Evolutionary conservation across 2,329 filamentous ascomycete genomes (phyloP).

Genomic region (Dothideomycetes sp.): DNA sequence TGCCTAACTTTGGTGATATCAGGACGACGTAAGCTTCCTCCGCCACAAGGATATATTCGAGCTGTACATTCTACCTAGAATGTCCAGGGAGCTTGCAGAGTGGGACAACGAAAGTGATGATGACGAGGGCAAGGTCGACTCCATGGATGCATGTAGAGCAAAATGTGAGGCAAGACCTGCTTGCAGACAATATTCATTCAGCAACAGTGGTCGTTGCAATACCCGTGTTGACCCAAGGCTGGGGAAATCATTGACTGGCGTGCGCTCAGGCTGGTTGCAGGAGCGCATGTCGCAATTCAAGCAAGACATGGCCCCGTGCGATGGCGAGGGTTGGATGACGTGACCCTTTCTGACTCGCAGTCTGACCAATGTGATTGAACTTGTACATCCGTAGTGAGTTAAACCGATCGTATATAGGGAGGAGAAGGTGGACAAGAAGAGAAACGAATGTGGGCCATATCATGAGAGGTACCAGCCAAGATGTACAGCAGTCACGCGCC

Average conservation of each 20-base stretch:
- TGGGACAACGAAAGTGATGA: slow-evolving; percentile 18
- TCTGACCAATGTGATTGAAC: no score
- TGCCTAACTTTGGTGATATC: neutral
- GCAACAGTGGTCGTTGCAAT: neutral
- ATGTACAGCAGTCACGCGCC: no score
- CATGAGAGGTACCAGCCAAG: no score
- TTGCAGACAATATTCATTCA: slow-evolving; percentile 16
- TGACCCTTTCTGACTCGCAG: no score
- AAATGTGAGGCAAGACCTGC: slow-evolving; percentile 12
- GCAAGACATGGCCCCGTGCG: neutral
- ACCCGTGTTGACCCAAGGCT: neutral
- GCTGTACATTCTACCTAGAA: slow-evolving; percentile 15
- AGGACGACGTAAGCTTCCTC: slow-evolving; percentile 10
- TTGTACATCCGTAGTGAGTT: no score
- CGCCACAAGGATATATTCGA: slow-evolving; percentile 21
- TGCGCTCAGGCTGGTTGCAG: slow-evolving; percentile 1
- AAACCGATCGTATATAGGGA: no score
- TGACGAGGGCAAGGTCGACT: slow-evolving; percentile 8
- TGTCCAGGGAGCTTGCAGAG: slow-evolving; percentile 10
- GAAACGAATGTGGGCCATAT: no score
- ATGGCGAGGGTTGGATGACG: slow-evolving; percentile 1
- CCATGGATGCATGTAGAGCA: slow-evolving; percentile 14
- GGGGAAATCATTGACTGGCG: neutral
- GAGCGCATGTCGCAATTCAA: slow-evolving; percentile 1
- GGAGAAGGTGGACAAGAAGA: no score